Conservation (phyloP, 805 yeast genomes). For the Jamesozyma hellenica region DNA sequence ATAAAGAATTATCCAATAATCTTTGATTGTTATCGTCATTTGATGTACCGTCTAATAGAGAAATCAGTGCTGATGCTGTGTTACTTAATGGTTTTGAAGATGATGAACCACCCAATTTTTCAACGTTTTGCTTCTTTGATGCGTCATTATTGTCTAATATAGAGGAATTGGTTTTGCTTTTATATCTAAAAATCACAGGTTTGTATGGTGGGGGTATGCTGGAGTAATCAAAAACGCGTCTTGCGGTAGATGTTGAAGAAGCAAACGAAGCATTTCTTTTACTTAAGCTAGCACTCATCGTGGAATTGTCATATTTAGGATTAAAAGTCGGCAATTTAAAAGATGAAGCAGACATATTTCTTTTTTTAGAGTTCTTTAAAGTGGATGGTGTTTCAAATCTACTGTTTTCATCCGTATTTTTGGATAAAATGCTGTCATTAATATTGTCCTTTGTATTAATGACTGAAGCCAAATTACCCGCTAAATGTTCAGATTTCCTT, state of each 20-base stretch:
- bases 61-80: conserved; percentile 41
- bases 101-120: neutral
- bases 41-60: conserved; percentile 32
- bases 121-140: neutral
- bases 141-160: neutral
- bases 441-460: conserved; percentile 1
- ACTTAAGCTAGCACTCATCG: conserved; percentile 12
- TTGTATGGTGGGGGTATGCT: conserved; percentile 33
- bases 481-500: neutral
- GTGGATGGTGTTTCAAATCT: neutral
- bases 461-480: neutral
- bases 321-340: conserved; percentile 29
- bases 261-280: conserved; percentile 7
- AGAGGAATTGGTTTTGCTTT: conserved; percentile 9
- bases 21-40: conserved; percentile 3
- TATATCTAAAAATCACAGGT: conserved; percentile 26
- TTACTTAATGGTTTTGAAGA: conserved; percentile 29
- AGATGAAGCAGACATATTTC: conserved; percentile 3
- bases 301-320: conserved; percentile 27
- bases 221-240: conserved; percentile 31
- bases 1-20: neutral
- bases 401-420: neutral
- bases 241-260: conserved; percentile 15
- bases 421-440: neutral
- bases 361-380: conserved; percentile 1